A percentile compares a stretch with the other conserved stretches of the same genome.
Conservation (phyloP, 2,329 filamentous ascomycete genomes). For the Arthrobotrys conoides region DNA sequence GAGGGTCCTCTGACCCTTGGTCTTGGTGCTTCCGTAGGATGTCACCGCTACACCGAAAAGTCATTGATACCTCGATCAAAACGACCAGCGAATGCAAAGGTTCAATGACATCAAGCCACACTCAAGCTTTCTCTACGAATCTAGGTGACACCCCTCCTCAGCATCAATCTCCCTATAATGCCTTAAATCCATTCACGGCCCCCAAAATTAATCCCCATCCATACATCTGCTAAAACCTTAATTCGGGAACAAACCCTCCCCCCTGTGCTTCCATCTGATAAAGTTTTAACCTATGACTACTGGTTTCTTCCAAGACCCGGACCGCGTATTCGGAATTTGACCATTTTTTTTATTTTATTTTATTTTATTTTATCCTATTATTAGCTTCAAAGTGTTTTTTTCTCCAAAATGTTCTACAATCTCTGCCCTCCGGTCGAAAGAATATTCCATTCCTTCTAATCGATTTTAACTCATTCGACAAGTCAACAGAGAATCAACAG, state of each 20-base stretch:
- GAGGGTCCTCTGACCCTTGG: background rate
- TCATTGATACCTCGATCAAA: background rate
- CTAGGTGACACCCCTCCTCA: background rate
- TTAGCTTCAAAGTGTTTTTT: constrained; percentile 8
- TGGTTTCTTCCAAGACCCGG: background rate
- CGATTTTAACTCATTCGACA: background rate
- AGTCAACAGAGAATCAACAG: constrained; percentile 4
- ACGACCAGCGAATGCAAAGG: background rate
- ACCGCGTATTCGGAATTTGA: background rate
- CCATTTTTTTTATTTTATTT: no score
- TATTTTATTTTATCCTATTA: background rate
- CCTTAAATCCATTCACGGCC: constrained; percentile 2
- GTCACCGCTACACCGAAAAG: background rate
- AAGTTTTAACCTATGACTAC: background rate
- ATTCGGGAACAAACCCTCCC: background rate
- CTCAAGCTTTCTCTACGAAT: background rate
- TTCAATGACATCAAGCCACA: constrained; percentile 10
- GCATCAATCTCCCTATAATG: background rate
- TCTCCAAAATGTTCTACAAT: background rate
- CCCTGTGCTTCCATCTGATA: background rate
- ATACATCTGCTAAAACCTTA: background rate
- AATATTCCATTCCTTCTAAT: background rate
- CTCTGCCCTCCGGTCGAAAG: background rate
- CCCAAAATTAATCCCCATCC: background rate
- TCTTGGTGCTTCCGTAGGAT: background rate